phyloP scores from a whole-genome alignment of 2,329 filamentous ascomycete species.

The Akanthomyces muscarius region DNA sequence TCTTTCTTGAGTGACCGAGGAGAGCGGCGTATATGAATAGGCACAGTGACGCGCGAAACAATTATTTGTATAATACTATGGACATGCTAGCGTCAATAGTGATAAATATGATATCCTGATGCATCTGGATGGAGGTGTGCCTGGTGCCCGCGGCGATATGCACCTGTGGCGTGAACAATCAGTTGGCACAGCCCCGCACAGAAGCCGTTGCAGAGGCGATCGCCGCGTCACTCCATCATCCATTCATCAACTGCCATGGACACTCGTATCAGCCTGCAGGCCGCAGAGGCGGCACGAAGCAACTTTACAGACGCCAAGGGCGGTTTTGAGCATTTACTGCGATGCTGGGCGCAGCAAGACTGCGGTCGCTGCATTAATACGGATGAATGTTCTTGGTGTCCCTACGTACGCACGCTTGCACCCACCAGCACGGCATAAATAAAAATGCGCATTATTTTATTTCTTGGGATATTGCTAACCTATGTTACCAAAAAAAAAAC shows the following conservation, averaged over 20 bases:
- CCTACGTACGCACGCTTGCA: slow-evolving; percentile 39
- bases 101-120: slow-evolving; percentile 3
- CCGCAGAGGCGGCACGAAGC: slow-evolving; percentile 13
- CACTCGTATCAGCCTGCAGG: slow-evolving; percentile 1
- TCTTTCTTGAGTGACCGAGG: background rate
- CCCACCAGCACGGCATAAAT: background rate
- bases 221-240: background rate
- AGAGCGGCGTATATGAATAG: slow-evolving; percentile 5
- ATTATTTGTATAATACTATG: slow-evolving; percentile 11
- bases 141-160: background rate
- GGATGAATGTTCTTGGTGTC: slow-evolving; percentile 49
- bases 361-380: slow-evolving; percentile 44
- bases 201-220: background rate
- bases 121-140: background rate
- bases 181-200: slow-evolving; percentile 3
- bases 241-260: slow-evolving; percentile 10
- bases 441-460: background rate
- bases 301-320: slow-evolving; percentile 31
- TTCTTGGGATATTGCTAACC: too few relatives aligned
- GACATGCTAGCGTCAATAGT: slow-evolving; percentile 14
- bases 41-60: background rate
- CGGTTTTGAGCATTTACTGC: slow-evolving; percentile 38
- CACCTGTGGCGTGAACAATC: background rate
- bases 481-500: background rate
- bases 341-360: slow-evolving; percentile 50